A percentile compares a stretch with the other conserved stretches of the same genome.
Evolutionary conservation across 1,284 basidiomycete species (phyloP).

Genomic region (Naganishia liquefaciens): DNA sequence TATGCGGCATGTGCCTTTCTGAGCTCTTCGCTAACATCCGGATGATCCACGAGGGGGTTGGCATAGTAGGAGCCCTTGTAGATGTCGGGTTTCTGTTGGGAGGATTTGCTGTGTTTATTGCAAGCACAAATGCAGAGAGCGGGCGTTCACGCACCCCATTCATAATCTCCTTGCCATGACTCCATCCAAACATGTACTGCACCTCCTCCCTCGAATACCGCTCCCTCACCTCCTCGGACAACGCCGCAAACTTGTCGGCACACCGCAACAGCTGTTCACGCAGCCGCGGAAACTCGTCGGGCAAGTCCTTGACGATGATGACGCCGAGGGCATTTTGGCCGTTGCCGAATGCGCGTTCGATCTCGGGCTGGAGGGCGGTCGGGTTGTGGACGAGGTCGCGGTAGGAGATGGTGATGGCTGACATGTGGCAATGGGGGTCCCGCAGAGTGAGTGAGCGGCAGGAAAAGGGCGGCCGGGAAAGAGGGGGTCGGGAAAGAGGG

Average conservation of each 20-base stretch:
- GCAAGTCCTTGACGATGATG: conserved; percentile 76
- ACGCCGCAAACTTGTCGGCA: conserved; percentile 69
- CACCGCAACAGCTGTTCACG: conserved; percentile 71
- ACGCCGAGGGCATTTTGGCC: conserved; percentile 73
- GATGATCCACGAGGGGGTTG: conserved; percentile 72
- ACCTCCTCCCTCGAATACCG: conserved; percentile 60
- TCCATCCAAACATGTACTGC: conserved; percentile 74
- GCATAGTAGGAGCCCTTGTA: conserved; percentile 78
- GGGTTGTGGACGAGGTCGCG: conserved; percentile 24
- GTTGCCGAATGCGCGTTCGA: conserved; percentile 75
- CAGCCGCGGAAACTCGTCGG: conserved; percentile 62
- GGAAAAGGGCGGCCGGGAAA: too few relatives aligned
- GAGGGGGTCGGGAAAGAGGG: not conserved
- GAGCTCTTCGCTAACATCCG: conserved; percentile 62
- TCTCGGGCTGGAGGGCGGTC: conserved; percentile 59
- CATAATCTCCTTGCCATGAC: conserved; percentile 94
- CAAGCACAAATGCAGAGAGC: too few relatives aligned
- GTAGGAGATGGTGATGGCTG: conserved; percentile 33
- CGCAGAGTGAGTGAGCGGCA: not conserved
- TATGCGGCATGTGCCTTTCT: conserved; percentile 47
- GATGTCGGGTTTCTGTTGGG: conserved; percentile 7
- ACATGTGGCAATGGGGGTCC: conserved; percentile 10
- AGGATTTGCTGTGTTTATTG: too few relatives aligned
- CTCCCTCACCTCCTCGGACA: conserved; percentile 67
- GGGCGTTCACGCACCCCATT: too few relatives aligned